Base-by-base conservation (phyloP, 257 asterid species). In the Lithospermum erythrorhizon region DNA sequence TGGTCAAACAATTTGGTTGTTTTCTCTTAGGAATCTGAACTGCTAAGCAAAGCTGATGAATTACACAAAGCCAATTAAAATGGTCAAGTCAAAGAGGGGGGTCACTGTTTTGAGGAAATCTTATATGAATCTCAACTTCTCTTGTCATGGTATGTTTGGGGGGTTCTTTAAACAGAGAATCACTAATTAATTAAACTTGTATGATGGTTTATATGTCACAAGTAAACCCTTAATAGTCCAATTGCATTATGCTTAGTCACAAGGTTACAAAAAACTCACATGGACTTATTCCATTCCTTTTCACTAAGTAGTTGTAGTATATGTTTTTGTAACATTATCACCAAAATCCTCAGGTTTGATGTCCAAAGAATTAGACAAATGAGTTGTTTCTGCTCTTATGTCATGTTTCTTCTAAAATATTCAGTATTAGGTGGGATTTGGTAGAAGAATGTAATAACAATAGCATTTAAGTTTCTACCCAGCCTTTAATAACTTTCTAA, bases 381-480 rank as follows among this genome's bases (percentile, higher is more conserved):
- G 74, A 67, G 66, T 65, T 27, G 84, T 70, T 76, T 64, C 18
- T 62, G 67, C 16, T 77, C 55, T 71, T 72, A 18, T 83, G 87
- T 81, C 79, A 68, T 78, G 18, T 55, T 84, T 73, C 74, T 68
- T 70, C 68, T 79, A 74, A 70, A 73, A 62, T 65, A 76, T 64
- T 65, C 53, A 64, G 77, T 66, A 81, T 84, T 84, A 84, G 95
- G 95, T 87, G 76, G 72, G 22, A 68, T 84, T 89, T 81, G 89
- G 87, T 81, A 76, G 17, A 57, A 62, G 73, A 53, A 64, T 27
- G 32, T 7, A 27, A 27, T 27, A 27, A 27, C 32, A 27, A 27
- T 27, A 27, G 32, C 32, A 27, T 58, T 68, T 70, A 59, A 57
- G 67, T 74, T 72, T 35, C 14, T n/a, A n/a, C 7, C 1, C 13